Evolutionary conservation across 176 grass and related monocot species (phyloP).

Genomic region (Thalia dealbata): DNA sequence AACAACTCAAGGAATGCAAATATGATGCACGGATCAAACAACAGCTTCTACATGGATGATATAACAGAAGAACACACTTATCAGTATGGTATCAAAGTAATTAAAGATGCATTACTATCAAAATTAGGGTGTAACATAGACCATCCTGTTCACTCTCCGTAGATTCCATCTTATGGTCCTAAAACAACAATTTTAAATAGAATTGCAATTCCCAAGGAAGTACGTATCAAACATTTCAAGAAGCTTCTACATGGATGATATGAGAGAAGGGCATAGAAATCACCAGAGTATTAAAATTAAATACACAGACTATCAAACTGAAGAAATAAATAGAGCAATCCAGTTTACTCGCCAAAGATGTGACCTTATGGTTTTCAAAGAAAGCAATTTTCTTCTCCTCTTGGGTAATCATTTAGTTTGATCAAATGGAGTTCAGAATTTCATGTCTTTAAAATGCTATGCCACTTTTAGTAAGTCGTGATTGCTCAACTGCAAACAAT

Average conservation of each 20-base stretch:
- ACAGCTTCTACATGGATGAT: neutral
- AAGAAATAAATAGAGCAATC: neutral
- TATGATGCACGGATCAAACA: neutral
- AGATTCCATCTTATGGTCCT: too few species aligned
- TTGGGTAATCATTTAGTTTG: neutral
- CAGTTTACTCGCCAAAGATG: neutral
- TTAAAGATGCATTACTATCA: neutral
- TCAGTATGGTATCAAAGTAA: neutral
- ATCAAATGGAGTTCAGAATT: neutral
- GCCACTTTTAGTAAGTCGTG: neutral
- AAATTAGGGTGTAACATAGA: neutral
- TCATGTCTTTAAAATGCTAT: neutral
- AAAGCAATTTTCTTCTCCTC: neutral
- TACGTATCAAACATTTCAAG: neutral
- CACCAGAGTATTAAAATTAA: too few species aligned
- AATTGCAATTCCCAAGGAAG: too few species aligned
- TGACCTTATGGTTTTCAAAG: neutral
- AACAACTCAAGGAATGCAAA: neutral
- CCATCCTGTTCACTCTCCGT: neutral
- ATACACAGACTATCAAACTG: neutral
- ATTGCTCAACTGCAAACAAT: neutral
- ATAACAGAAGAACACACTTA: neutral
- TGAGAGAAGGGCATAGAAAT: too few species aligned
- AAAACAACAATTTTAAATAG: too few species aligned
- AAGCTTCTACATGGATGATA: too few species aligned